phyloP scores from a whole-genome alignment of 495 filamentous ascomycete species.

The Parathielavia appendiculata region DNA sequence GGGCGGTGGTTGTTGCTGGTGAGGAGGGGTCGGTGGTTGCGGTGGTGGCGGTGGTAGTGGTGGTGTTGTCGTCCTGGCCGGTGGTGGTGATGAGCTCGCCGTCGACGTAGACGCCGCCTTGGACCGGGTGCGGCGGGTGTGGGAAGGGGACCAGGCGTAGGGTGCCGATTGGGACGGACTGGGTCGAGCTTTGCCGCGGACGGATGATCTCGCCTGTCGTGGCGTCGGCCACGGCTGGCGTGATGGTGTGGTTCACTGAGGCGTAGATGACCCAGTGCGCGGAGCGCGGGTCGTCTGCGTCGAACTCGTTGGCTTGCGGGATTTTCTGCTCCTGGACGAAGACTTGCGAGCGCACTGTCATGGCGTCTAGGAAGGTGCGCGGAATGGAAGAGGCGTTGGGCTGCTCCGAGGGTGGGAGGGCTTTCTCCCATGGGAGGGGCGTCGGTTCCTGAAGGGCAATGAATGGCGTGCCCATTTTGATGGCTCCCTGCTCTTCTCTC shows the following conservation, averaged over 20 bases:
- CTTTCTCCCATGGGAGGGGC: conserved; percentile 15
- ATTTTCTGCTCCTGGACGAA: conserved; percentile 73
- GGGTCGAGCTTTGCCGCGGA: conserved; percentile 36
- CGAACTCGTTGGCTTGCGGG: conserved; percentile 63
- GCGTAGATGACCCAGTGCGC: conserved; percentile 82
- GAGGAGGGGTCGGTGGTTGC: conserved; percentile 22
- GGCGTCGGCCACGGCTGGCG: conserved; percentile 33
- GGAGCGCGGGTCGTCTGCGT: conserved; percentile 66
- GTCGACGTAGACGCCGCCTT: conserved; percentile 39
- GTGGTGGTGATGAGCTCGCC: conserved; percentile 26
- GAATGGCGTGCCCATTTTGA: conserved; percentile 37
- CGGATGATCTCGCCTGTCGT: conserved; percentile 23
- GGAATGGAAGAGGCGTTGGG: conserved; percentile 42
- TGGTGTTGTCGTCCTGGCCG: neutral
- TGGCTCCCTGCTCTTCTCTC: neutral
- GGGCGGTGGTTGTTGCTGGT: conserved; percentile 13
- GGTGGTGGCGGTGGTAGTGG: conserved; percentile 10
- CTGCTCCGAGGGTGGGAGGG: conserved; percentile 15
- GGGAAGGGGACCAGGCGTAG: conserved; percentile 76
- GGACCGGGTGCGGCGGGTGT: conserved; percentile 53
- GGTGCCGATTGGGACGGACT: conserved; percentile 57
- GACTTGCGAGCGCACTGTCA: conserved; percentile 69
- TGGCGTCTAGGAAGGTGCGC: conserved; percentile 64
- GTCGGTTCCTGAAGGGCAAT: conserved; percentile 46
- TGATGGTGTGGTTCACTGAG: conserved; percentile 38